Base-by-base conservation (phyloP, 177 flowering plant species). In the Vitis hybrid region DNA sequence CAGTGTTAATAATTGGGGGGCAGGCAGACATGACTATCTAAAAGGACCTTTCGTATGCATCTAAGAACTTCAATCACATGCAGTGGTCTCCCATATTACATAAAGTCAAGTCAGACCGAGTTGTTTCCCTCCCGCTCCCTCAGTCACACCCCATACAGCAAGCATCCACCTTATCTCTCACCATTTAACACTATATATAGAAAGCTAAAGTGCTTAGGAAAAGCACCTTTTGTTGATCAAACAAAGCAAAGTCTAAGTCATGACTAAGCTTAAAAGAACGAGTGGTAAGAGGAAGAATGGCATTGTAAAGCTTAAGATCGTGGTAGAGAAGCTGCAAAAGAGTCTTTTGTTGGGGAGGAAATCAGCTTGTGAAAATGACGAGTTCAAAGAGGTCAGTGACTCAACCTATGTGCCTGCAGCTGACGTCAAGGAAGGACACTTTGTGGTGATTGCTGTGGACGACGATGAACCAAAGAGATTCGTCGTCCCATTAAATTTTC, bases 341-440 rank as follows among this genome's bases (percentile, higher is more conserved):
- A 82, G 84, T 64, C 75, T 84, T 27, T 67, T 63, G 2, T 59
- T 73, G 16, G 59, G 71, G 46, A 80, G 60, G 65, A 80, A 66
- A 54, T 4, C 64, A 1, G 24, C 35, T 3, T 64, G 59, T 2
- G 4, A 51, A 16, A 15, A 14, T 6, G 58, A 71, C 55, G 75
- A 75, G n/a, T 50, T 57, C 3, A 70, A 76, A 52, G 72, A 70
- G 4, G 14, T 30, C 0, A 18, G 50, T 8, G 70, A 68, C 14
- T 74, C 78, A 1, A 56, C 11, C 5, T 55, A 62, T 6, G 85
- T 86, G 56, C 90, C 90, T n/a, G n/a, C n/a, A 0, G 73, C 76
- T 16, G 86, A 85, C 50, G 87, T 88, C 9, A 86, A 86, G 71
- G 86, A 83, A 74, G 91, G 91, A 3, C 85, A 86, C 64, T 86